Evolutionary conservation across 1,284 basidiomycete species (phyloP).

Genomic region (Mycena sp.): DNA sequence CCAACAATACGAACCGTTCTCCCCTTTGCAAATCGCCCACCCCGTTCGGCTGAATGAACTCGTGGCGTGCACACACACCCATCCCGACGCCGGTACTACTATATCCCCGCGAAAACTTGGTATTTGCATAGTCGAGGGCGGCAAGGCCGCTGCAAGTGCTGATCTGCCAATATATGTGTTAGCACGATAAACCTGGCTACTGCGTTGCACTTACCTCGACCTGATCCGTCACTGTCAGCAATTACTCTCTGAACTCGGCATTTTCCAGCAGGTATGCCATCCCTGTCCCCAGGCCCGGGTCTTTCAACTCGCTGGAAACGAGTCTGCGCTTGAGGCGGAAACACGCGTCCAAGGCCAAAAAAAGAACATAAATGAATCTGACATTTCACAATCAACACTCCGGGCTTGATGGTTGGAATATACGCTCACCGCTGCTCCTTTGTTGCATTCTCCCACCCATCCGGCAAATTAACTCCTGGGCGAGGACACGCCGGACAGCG

Average conservation of each 20-base stretch:
- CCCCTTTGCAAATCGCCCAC: too few relatives aligned
- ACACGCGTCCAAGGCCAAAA: constrained; percentile 30
- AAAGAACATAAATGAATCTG: not conserved
- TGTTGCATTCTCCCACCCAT: too few relatives aligned
- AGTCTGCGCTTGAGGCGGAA: constrained; percentile 36
- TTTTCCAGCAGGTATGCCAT: constrained; percentile 26
- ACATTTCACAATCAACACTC: not conserved
- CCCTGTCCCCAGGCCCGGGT: constrained; percentile 21
- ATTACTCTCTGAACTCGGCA: constrained; percentile 5
- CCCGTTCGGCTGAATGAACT: too few relatives aligned
- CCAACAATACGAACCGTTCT: too few relatives aligned
- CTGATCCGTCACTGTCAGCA: not conserved
- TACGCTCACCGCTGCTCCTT: too few relatives aligned
- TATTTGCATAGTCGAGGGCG: too few relatives aligned
- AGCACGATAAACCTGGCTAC: constrained; percentile 26
- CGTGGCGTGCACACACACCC: too few relatives aligned
- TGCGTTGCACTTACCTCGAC: too few relatives aligned
- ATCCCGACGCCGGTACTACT: too few relatives aligned
- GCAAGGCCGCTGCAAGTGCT: too few relatives aligned
- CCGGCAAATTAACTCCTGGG: constrained; percentile 35
- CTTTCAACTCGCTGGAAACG: constrained; percentile 25
- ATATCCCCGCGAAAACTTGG: too few relatives aligned
- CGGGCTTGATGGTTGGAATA: too few relatives aligned
- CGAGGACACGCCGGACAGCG: constrained; percentile 40
- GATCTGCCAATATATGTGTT: constrained; percentile 34